phyloP scores from a whole-genome alignment of 129 eudicot genomes.

The Calendula officinalis region DNA sequence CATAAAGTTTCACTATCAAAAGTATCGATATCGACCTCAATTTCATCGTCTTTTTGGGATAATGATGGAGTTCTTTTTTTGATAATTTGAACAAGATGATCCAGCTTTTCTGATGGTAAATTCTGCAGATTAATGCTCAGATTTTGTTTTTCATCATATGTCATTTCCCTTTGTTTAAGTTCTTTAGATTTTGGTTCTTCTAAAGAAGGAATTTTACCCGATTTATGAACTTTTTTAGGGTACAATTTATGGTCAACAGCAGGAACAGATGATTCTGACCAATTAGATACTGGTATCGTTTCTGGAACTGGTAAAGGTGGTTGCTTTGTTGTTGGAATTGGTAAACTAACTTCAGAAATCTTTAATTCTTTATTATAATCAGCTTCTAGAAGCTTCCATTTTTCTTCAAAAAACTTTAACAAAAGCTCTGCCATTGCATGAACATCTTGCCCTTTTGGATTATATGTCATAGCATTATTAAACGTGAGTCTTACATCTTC shows the following conservation, averaged over 20 bases:
- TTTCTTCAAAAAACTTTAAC: slow-evolving; percentile 68
- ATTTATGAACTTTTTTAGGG: slow-evolving; percentile 23
- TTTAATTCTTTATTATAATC: slow-evolving; percentile 53
- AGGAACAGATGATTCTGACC: slow-evolving; percentile 36
- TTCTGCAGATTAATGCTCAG: slow-evolving; percentile 74
- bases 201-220: slow-evolving; percentile 39
- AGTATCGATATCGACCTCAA: slow-evolving; percentile 91
- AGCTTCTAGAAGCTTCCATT: slow-evolving; percentile 71
- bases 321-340: slow-evolving; percentile 44
- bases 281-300: slow-evolving; percentile 29
- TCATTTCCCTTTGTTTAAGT: slow-evolving; percentile 78
- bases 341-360: slow-evolving; percentile 41
- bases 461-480: slow-evolving; percentile 83
- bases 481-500: slow-evolving; percentile 89
- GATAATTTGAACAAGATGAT: slow-evolving; percentile 70
- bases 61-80: slow-evolving; percentile 72
- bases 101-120: slow-evolving; percentile 87
- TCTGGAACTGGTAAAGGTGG: slow-evolving; percentile 23
- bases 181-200: slow-evolving; percentile 90
- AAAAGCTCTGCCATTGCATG: slow-evolving; percentile 75
- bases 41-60: slow-evolving; percentile 80
- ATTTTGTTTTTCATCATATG: slow-evolving; percentile 81
- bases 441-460: slow-evolving; percentile 88
- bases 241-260: slow-evolving; percentile 34
- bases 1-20: slow-evolving; percentile 89